A percentile compares a stretch with the other conserved stretches of the same genome.
phyloP scores from a whole-genome alignment of 768 basidiomycete genomes.

The Boletus insuetus region DNA sequence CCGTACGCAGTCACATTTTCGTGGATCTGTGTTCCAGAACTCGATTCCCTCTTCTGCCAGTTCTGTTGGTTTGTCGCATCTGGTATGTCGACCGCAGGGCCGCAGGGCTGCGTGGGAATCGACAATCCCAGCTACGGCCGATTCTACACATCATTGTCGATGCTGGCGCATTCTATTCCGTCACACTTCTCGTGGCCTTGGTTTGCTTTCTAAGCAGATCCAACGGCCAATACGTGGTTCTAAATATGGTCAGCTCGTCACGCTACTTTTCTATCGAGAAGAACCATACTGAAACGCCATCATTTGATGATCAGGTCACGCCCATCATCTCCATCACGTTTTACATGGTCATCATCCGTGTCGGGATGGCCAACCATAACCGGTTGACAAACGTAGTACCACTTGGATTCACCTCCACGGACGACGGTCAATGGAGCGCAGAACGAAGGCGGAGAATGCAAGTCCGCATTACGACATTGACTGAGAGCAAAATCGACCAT shows the following conservation, averaged over 20 bases:
- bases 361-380: background rate
- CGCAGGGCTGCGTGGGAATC: background rate
- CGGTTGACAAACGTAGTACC: too few species aligned
- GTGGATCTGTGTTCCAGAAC: background rate
- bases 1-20: background rate
- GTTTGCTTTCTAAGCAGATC: background rate
- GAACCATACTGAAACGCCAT: background rate
- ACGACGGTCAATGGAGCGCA: background rate
- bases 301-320: background rate
- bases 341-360: background rate
- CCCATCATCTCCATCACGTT: background rate
- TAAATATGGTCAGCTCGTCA: background rate
- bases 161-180: background rate
- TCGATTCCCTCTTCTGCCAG: background rate
- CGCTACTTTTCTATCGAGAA: background rate
- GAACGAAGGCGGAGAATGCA: background rate
- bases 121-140: background rate
- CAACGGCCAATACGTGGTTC: background rate
- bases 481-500: background rate
- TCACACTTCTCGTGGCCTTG: background rate
- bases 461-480: background rate
- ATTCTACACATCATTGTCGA: background rate
- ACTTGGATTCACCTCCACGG: background rate
- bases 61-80: background rate
- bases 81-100: background rate